Conservation (phyloP, 345 rosid species). For the Acer campestre region DNA sequence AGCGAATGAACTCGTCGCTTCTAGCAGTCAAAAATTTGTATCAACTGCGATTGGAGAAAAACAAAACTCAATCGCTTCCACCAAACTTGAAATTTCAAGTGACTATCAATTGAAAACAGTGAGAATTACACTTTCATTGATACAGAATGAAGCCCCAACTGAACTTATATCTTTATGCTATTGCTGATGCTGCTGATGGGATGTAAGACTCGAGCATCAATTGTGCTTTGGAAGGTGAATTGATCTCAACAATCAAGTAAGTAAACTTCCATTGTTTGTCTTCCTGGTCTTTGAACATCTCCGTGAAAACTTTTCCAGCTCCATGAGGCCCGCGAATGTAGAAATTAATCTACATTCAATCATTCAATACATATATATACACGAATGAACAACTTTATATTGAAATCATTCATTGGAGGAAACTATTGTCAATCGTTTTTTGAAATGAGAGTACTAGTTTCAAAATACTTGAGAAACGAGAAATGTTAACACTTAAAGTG, state of each 20-base stretch:
- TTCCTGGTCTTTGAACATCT: slow-evolving; percentile 88
- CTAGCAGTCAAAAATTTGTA: neutral
- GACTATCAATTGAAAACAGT: neutral
- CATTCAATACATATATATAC: neutral
- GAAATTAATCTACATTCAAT: slow-evolving; percentile 62
- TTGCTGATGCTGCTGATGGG: slow-evolving; percentile 49
- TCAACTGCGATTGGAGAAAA: neutral
- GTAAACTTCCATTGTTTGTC: slow-evolving; percentile 91
- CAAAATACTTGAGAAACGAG: no score
- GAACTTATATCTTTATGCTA: slow-evolving; percentile 3
- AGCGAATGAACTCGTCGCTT: neutral
- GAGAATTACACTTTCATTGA: slow-evolving; percentile 4
- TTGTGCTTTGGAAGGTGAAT: slow-evolving; percentile 66
- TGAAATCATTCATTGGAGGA: neutral
- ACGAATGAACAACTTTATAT: neutral
- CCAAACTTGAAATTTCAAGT: neutral
- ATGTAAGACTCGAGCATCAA: slow-evolving; percentile 86
- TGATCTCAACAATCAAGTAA: slow-evolving; percentile 76
- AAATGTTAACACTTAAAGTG: neutral
- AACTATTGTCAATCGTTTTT: neutral
- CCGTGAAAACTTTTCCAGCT: slow-evolving; percentile 82
- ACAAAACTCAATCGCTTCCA: neutral
- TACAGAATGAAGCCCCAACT: neutral
- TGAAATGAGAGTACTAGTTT: neutral
- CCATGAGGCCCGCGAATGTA: slow-evolving; percentile 92